A percentile compares a stretch with the other conserved stretches of the same genome.
Conservation (phyloP, 176 grass and related monocot genomes). For the Rhynchospora pubera region DNA sequence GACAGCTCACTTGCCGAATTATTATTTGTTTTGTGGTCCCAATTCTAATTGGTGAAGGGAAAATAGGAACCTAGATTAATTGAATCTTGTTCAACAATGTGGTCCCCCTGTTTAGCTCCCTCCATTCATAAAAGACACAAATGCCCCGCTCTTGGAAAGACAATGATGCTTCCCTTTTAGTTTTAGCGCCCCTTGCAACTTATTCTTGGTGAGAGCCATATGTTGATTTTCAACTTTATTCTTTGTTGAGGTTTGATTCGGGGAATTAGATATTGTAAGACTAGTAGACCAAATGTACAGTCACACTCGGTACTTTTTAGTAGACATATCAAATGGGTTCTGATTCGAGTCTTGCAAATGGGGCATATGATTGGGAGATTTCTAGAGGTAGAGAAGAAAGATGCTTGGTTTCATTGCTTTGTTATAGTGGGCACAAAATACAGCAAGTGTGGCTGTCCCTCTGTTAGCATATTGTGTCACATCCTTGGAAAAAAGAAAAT, state of each 20-base stretch:
- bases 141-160: conserved; percentile 2
- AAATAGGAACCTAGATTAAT: conserved; percentile 17
- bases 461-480: conserved; percentile 26
- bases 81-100: conserved; percentile 9
- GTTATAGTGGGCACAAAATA: conserved; percentile 24
- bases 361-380: conserved; percentile 25
- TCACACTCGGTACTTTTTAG: conserved; percentile 7
- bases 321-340: conserved; percentile 26
- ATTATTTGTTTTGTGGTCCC: conserved; percentile 22
- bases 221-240: conserved; percentile 14
- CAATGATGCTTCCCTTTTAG: background rate
- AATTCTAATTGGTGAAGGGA: background rate
- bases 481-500: conserved; percentile 20
- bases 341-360: conserved; percentile 23
- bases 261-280: conserved; percentile 15
- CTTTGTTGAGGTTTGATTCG: background rate
- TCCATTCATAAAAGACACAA: conserved; percentile 3
- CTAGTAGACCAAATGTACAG: conserved; percentile 3
- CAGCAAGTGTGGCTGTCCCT: conserved; percentile 19
- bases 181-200: conserved; percentile 1
- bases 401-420: conserved; percentile 23
- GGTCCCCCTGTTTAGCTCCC: background rate
- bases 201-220: background rate
- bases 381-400: conserved; percentile 24
- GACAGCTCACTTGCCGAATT: conserved; percentile 17